Evolutionary conservation across 495 filamentous ascomycete genomes (phyloP).

Genomic region (Aspergillus leporis): DNA sequence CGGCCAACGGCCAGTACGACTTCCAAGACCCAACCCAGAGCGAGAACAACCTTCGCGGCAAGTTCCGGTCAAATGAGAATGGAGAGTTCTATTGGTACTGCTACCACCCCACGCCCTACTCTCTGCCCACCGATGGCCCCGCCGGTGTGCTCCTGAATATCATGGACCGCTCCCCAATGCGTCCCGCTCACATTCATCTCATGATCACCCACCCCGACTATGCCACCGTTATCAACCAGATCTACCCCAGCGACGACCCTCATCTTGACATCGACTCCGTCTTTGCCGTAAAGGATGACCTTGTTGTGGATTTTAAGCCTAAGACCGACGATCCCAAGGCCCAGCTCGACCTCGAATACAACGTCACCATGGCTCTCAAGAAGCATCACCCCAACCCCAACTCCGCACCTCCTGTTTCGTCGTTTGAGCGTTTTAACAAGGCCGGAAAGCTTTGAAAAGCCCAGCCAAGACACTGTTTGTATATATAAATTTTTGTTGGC

Average conservation of each 20-base stretch:
- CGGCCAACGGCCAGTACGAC: conserved; percentile 83
- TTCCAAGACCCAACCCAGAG: conserved; percentile 81
- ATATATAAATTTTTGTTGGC: too few species aligned
- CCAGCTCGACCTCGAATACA: conserved; percentile 45
- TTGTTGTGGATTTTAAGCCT: conserved; percentile 64
- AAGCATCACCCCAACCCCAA: conserved; percentile 51
- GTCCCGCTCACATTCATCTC: conserved; percentile 51
- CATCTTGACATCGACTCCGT: conserved; percentile 63
- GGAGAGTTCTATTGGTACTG: conserved; percentile 81
- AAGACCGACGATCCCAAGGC: conserved; percentile 49
- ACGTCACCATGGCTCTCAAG: conserved; percentile 48
- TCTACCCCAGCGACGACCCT: conserved; percentile 64
- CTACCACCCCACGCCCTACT: conserved; percentile 79
- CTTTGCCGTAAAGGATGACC: conserved; percentile 66
- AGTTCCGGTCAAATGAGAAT: conserved; percentile 75
- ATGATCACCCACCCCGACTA: conserved; percentile 52
- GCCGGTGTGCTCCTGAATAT: conserved; percentile 66
- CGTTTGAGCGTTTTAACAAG: conserved; percentile 45
- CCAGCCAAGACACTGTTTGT: neutral
- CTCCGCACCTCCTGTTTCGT: conserved; percentile 46
- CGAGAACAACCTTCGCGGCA: conserved; percentile 81
- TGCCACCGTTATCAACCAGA: conserved; percentile 60
- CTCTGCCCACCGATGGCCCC: conserved; percentile 74
- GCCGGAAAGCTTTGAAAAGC: conserved; percentile 18
- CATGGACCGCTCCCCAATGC: conserved; percentile 66